Base-by-base conservation (phyloP, 495 filamentous ascomycete genomes). In the Amphirosellinia nigrospora region DNA sequence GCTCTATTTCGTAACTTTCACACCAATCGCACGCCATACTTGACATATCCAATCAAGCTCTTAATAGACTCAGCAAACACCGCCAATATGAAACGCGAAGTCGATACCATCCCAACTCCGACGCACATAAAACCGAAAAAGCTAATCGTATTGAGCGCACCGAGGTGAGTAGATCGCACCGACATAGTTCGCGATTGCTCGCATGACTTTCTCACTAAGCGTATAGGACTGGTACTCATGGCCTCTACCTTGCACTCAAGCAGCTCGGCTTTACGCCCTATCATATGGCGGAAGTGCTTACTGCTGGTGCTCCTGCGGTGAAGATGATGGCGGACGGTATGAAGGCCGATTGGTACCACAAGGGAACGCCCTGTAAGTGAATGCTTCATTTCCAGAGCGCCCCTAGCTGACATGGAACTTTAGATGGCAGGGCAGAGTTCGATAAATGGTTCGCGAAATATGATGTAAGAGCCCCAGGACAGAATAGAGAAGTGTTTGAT, bases 391-490 rank as follows among this genome's bases (percentile, higher is more conserved):
- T 38, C 11, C 9, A 46, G 26, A 21, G 32, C 0, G 50, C 4
- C 55, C 10, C 4, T 5, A 39, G 32, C 19, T 64, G 55, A 66
- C 58, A 4, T 38, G 41, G n/a, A 38, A 30, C 30, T 9, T 15
- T 63, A 77, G 75, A 77, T 43, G 72, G 71, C 41, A 72, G 71
- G 38, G 71, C 64, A 34, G 77, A 79, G 38, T 77, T 76, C 32
- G 75, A 79, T 23, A 78, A 77, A 58, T 75, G 74, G 75, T 74
- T 76, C 34, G 75, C 74, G 43, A 67, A 77, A 45, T 79, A 78
- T 32, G 77, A 79, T 28, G 77, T 79, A 46, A 66, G 77, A 60
- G 23, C 21, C 13, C 6, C 21, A 23, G 50, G 13, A 4, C 26
- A 10, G 16, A n/a, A 58, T 8, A 16, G 11, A 56, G 43, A 34